These are phyloP conservation scores for Thalassiosira ordinaria DNA, from an alignment of 352 stramenopile species.

Conservation along the genomic window DNA sequence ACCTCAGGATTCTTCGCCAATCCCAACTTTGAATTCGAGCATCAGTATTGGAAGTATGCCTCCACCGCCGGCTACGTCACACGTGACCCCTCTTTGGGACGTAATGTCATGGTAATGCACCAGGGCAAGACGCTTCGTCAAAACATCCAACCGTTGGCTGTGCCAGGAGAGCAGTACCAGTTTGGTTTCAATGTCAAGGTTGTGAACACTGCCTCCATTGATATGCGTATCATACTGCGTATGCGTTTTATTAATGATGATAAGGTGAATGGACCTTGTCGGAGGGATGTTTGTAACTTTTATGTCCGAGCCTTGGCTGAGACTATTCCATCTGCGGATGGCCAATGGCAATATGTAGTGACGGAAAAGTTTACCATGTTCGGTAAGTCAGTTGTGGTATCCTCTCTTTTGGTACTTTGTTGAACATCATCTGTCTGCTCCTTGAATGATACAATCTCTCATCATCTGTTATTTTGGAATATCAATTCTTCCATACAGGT, in stretches of 20 bases:
- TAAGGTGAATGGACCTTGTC: constrained; percentile 28
- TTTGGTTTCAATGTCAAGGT: constrained; percentile 40
- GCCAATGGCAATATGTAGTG: constrained; percentile 40
- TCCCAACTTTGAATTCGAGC: constrained; percentile 31
- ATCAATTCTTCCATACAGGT: too few relatives aligned
- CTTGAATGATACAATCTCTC: too few relatives aligned
- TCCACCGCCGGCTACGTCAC: constrained; percentile 6
- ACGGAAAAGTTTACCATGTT: constrained; percentile 43
- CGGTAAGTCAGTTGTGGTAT: too few relatives aligned
- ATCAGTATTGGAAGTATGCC: constrained; percentile 52
- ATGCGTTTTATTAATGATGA: constrained; percentile 46
- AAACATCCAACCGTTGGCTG: constrained; percentile 12
- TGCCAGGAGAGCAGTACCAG: constrained; percentile 25
- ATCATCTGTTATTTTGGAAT: too few relatives aligned
- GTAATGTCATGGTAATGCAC: constrained; percentile 34
- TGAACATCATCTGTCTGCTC: too few relatives aligned
- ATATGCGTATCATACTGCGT: constrained; percentile 30
- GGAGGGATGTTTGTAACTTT: constrained; percentile 17
- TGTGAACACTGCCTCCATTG: not conserved
- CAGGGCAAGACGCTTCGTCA: constrained; percentile 25
- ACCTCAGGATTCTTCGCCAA: constrained; percentile 50
- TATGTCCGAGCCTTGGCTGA: not conserved
- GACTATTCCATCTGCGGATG: not conserved
- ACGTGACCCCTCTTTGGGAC: constrained; percentile 16
- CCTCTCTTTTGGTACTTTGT: too few relatives aligned